These are phyloP conservation scores for Aspergillus egyptiacus DNA, from an alignment of 495 filamentous ascomycete genomes.

Conservation along the genomic window DNA sequence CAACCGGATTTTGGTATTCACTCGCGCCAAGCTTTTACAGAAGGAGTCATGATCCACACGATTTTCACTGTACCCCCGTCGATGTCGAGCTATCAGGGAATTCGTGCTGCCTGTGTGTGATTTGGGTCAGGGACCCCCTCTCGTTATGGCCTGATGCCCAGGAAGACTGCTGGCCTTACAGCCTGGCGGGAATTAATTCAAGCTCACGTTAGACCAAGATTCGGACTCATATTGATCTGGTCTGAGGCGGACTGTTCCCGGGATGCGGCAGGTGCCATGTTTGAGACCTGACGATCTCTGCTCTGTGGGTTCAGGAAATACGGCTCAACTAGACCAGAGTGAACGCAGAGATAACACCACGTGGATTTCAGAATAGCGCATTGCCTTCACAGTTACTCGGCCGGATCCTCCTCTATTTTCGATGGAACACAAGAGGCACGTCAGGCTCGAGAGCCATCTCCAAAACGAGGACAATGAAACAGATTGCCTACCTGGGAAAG, in stretches of 20 bases:
- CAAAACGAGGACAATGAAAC: not conserved
- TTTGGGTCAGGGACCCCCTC: too few relatives aligned
- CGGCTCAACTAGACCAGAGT: not conserved
- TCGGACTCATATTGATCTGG: not conserved
- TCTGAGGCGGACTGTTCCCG: not conserved
- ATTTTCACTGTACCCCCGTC: too few relatives aligned
- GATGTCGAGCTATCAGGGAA: too few relatives aligned
- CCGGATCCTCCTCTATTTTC: conserved; percentile 4
- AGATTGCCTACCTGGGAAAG: not conserved
- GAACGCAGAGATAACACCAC: not conserved
- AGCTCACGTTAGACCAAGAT: too few relatives aligned
- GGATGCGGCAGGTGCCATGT: too few relatives aligned
- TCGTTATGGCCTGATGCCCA: too few relatives aligned
- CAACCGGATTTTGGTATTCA: too few relatives aligned
- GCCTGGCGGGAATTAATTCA: too few relatives aligned
- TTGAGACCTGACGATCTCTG: not conserved
- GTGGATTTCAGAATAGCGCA: not conserved
- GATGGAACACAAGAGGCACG: not conserved
- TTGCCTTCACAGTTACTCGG: not conserved
- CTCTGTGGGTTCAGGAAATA: not conserved
- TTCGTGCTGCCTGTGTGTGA: too few relatives aligned
- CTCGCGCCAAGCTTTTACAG: too few relatives aligned
- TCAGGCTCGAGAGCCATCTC: not conserved
- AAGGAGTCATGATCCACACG: too few relatives aligned
- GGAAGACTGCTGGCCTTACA: too few relatives aligned